These are phyloP conservation scores for Microcyclospora pomicola DNA, from an alignment of 2,329 filamentous ascomycete species.

Conservation along the genomic window DNA sequence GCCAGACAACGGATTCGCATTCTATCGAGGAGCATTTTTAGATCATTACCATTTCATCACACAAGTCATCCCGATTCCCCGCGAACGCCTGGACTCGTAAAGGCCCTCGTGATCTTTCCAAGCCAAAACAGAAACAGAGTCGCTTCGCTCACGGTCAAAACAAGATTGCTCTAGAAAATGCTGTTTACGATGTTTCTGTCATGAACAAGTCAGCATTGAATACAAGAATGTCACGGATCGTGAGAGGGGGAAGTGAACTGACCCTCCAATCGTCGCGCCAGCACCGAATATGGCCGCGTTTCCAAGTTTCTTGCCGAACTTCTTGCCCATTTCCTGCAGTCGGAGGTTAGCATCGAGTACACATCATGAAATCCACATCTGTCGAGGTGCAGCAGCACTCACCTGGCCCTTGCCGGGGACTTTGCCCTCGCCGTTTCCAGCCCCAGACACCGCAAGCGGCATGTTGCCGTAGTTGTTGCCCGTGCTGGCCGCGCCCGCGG, in stretches of 20 bases:
- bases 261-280: slow-evolving; percentile 71
- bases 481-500: slow-evolving; percentile 29
- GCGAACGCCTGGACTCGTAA: too few relatives aligned
- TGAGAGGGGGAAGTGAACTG: neutral
- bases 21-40: too few relatives aligned
- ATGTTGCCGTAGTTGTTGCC: slow-evolving; percentile 39
- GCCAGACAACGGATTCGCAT: too few relatives aligned
- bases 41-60: too few relatives aligned
- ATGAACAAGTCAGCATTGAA: too few relatives aligned
- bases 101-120: too few relatives aligned
- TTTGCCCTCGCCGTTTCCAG: slow-evolving; percentile 33
- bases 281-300: slow-evolving; percentile 81
- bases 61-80: too few relatives aligned
- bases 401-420: slow-evolving; percentile 50
- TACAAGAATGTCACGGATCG: too few relatives aligned
- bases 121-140: too few relatives aligned
- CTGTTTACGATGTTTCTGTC: slow-evolving; percentile 64
- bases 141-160: neutral
- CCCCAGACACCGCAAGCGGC: slow-evolving; percentile 59
- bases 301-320: slow-evolving; percentile 90
- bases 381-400: neutral
- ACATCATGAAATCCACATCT: neutral
- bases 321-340: slow-evolving; percentile 53
- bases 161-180: slow-evolving; percentile 53
- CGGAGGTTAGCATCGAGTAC: neutral